Percentiles rank a stretch among this genome's conserved stretches.
These are phyloP conservation scores for Neospermospora avenae DNA, from an alignment of 2,329 filamentous ascomycete genomes.

Conservation along the genomic window DNA sequence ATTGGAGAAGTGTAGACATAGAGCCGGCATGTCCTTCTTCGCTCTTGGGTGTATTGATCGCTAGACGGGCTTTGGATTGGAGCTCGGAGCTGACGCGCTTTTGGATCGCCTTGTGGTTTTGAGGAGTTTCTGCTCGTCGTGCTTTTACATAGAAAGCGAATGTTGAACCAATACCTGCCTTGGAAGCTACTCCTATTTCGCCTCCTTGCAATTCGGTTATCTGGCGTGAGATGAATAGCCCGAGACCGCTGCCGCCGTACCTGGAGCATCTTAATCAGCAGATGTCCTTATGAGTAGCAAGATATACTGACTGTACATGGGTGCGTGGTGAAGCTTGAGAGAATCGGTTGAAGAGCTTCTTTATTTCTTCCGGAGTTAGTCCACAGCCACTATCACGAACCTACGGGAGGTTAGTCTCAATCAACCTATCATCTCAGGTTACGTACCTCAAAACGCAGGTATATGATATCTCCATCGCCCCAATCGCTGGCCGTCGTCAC, in stretches of 20 bases:
- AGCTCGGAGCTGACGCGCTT: conserved; percentile 16
- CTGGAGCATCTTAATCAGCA: too few species aligned
- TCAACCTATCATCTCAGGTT: neutral
- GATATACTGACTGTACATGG: conserved; percentile 48
- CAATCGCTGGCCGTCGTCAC: conserved; percentile 17
- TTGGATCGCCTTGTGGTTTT: conserved; percentile 7
- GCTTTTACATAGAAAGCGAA: conserved; percentile 71
- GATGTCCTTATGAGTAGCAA: too few species aligned
- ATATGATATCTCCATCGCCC: conserved; percentile 48
- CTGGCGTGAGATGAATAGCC: conserved; percentile 73
- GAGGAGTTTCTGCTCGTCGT: conserved; percentile 31
- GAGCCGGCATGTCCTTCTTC: neutral
- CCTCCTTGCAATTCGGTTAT: conserved; percentile 76
- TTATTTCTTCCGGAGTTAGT: conserved; percentile 65
- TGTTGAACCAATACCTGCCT: conserved; percentile 63
- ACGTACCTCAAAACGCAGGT: conserved; percentile 40
- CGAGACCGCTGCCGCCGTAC: conserved; percentile 74
- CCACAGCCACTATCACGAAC: conserved; percentile 77
- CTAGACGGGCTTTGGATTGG: conserved; percentile 16
- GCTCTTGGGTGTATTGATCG: conserved; percentile 11
- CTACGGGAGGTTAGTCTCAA: neutral
- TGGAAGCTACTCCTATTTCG: conserved; percentile 69
- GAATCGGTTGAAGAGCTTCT: conserved; percentile 74
- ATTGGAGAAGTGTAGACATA: neutral
- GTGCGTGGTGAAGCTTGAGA: conserved; percentile 73